phyloP scores from a whole-genome alignment of 2,329 filamentous ascomycete genomes.

The Ophiostoma tasmaniense region DNA sequence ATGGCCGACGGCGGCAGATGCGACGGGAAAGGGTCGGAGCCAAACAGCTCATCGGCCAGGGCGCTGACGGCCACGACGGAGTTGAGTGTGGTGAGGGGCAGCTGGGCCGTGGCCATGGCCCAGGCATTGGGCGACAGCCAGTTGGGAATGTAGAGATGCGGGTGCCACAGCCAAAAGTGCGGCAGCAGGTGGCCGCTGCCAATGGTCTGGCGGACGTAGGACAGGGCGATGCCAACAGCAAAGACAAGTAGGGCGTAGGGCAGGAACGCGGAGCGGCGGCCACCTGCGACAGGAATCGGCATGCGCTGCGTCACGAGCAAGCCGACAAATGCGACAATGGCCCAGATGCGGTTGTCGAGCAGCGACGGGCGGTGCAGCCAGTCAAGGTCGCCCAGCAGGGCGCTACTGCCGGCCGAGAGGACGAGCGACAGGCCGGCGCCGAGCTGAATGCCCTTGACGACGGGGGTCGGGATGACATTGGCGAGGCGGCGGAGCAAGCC shows the following conservation, averaged over 20 bases:
- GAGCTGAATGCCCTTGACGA: constrained; percentile 91
- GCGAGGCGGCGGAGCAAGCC: constrained; percentile 70
- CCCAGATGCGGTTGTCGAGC: constrained; percentile 73
- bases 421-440: constrained; percentile 80
- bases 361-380: constrained; percentile 52
- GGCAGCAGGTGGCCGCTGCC: constrained; percentile 34
- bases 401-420: constrained; percentile 61
- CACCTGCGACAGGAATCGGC: constrained; percentile 25
- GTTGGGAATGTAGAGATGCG: constrained; percentile 39
- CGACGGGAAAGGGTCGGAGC: constrained; percentile 27
- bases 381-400: constrained; percentile 52
- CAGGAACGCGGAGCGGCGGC: constrained; percentile 31
- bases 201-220: constrained; percentile 13
- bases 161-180: constrained; percentile 51
- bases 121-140: constrained; percentile 33
- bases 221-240: constrained; percentile 54
- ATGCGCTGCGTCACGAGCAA: constrained; percentile 60
- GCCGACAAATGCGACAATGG: constrained; percentile 60
- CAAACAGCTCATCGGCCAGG: constrained; percentile 68
- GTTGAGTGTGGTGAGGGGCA: constrained; percentile 87
- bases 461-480: constrained; percentile 67
- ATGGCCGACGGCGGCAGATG: constrained; percentile 30
- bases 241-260: constrained; percentile 75
- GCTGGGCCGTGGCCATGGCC: constrained; percentile 68
- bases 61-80: constrained; percentile 83